Conservation (phyloP, 2,329 filamentous ascomycete species). For the Curvularia eragrostidis region DNA sequence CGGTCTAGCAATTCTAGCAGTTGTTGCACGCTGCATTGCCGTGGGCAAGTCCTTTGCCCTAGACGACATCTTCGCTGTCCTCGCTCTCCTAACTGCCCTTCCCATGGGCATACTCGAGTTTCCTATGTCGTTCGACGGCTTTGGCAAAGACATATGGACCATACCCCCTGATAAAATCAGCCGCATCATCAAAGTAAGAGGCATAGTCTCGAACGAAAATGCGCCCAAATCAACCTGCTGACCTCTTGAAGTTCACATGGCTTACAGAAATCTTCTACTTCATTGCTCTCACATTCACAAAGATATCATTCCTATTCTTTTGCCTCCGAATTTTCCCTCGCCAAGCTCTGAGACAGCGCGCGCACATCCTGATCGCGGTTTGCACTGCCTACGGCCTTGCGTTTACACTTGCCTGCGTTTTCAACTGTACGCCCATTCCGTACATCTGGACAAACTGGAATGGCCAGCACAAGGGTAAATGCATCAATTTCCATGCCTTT, state of each 20-base stretch:
- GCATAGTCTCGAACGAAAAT: too few species aligned
- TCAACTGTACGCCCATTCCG: conserved; percentile 30
- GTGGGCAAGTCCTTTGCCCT: conserved; percentile 15
- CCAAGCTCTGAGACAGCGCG: conserved; percentile 16
- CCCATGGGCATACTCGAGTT: conserved; percentile 25
- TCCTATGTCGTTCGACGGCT: conserved; percentile 37
- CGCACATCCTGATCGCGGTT: conserved; percentile 21
- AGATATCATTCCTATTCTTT: conserved; percentile 37
- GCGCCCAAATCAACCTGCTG: neutral
- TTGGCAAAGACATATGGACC: conserved; percentile 61
- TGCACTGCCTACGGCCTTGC: conserved; percentile 23
- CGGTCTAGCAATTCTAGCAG: conserved; percentile 35
- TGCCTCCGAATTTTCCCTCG: conserved; percentile 38
- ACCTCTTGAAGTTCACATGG: conserved; percentile 17
- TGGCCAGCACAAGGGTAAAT: conserved; percentile 26
- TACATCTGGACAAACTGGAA: conserved; percentile 35
- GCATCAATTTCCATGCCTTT: conserved; percentile 33
- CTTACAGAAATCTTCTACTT: conserved; percentile 41
- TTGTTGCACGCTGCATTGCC: conserved; percentile 31
- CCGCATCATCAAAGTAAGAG: conserved; percentile 7
- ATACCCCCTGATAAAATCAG: conserved; percentile 41
- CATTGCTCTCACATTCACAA: conserved; percentile 21
- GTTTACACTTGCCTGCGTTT: conserved; percentile 24
- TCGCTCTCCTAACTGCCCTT: conserved; percentile 15
- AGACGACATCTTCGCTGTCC: conserved; percentile 22